Evolutionary conservation across 2,329 filamentous ascomycete genomes (phyloP).

Genomic region (Hirsutella minnesotensis): DNA sequence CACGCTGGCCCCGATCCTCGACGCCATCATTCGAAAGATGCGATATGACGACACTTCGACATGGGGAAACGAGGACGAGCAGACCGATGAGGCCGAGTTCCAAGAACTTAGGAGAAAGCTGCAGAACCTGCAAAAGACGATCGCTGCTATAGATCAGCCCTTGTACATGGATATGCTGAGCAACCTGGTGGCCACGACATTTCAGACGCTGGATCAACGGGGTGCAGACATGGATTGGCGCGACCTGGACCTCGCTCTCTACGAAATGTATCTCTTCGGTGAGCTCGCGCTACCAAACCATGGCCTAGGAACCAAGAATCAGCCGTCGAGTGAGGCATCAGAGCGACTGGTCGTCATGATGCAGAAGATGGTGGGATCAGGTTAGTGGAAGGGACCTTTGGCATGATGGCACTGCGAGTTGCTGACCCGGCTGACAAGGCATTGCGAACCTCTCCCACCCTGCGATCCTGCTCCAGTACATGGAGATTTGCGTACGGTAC

Average conservation of each 20-base stretch:
- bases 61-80: conserved; percentile 89
- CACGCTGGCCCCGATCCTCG: conserved; percentile 78
- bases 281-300: conserved; percentile 85
- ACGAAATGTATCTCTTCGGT: conserved; percentile 94
- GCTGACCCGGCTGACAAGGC: conserved; percentile 33
- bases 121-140: conserved; percentile 82
- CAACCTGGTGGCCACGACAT: conserved; percentile 76
- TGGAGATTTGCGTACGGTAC: conserved; percentile 97
- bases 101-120: conserved; percentile 85
- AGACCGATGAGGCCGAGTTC: conserved; percentile 95
- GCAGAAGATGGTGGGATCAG: conserved; percentile 86
- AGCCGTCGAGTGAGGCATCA: conserved; percentile 66
- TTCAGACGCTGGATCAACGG: conserved; percentile 65
- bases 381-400: conserved; percentile 34
- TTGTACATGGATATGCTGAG: conserved; percentile 85
- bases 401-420: background rate
- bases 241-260: conserved; percentile 82
- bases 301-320: conserved; percentile 75
- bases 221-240: conserved; percentile 79
- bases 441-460: conserved; percentile 81
- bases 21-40: conserved; percentile 92
- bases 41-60: conserved; percentile 89
- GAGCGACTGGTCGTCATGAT: conserved; percentile 85
- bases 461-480: conserved; percentile 87
- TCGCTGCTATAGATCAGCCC: conserved; percentile 77